These are phyloP conservation scores for Trichophyton benhamiae DNA, from an alignment of 2,329 filamentous ascomycete species.

Conservation along the genomic window DNA sequence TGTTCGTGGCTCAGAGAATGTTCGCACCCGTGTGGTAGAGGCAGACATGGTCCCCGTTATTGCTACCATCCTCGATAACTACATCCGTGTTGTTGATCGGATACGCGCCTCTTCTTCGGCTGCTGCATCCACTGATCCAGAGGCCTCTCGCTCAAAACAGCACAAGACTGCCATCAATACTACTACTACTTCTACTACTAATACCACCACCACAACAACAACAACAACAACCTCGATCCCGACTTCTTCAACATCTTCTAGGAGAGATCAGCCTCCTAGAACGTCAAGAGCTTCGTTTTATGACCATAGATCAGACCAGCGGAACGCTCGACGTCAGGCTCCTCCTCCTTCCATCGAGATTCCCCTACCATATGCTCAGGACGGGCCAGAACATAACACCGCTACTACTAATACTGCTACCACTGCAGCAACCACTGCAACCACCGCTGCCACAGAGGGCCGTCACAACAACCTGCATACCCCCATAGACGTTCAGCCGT, in stretches of 20 bases:
- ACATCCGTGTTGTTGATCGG: slow-evolving; percentile 91
- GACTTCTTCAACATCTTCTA: no score
- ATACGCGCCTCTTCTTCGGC: slow-evolving; percentile 57
- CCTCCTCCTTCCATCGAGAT: slow-evolving; percentile 78
- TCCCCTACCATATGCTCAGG: slow-evolving; percentile 45
- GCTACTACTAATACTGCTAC: slow-evolving; percentile 16
- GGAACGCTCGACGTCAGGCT: slow-evolving; percentile 59
- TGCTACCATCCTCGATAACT: slow-evolving; percentile 94
- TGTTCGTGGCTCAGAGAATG: slow-evolving; percentile 84
- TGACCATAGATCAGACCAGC: slow-evolving; percentile 42
- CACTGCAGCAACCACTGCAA: slow-evolving; percentile 32
- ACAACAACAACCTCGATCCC: no score
- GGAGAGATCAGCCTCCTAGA: no score
- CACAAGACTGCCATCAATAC: slow-evolving; percentile 20
- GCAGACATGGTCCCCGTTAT: slow-evolving; percentile 99
- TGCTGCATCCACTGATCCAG: slow-evolving; percentile 18
- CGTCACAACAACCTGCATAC: slow-evolving; percentile 5
- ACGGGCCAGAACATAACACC: slow-evolving; percentile 20
- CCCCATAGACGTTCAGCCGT: slow-evolving; percentile 46
- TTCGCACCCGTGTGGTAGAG: slow-evolving; percentile 89
- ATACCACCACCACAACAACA: slow-evolving; percentile 9
- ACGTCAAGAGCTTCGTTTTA: slow-evolving; percentile 20
- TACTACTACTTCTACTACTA: slow-evolving; percentile 20
- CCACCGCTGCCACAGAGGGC: slow-evolving; percentile 22
- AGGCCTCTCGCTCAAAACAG: slow-evolving; percentile 15